Percentiles rank a stretch among this genome's conserved stretches.
Conservation (phyloP, 805 yeast genomes). For the Helenozyma baotianmanensis region DNA sequence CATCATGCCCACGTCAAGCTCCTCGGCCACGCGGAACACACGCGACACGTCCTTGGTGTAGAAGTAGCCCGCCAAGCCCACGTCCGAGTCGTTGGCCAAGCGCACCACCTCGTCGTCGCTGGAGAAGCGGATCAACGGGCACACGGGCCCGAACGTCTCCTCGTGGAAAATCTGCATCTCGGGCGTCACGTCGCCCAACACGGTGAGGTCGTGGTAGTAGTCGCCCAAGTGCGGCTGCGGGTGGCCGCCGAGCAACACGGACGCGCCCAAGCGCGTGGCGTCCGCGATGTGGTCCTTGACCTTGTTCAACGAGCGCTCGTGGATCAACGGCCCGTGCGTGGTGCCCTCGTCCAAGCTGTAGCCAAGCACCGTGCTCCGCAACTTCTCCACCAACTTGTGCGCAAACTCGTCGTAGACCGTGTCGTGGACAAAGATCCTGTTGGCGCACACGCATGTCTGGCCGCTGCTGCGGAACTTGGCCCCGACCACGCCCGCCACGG, state of each 20-base stretch:
- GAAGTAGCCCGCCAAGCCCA: slow-evolving; percentile 77
- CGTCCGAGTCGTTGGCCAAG: slow-evolving; percentile 62
- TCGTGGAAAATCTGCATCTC: slow-evolving; percentile 57
- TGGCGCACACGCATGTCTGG: slow-evolving; percentile 19
- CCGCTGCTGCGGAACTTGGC: slow-evolving; percentile 18
- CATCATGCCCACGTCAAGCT: slow-evolving; percentile 73
- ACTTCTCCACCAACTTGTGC: slow-evolving; percentile 7
- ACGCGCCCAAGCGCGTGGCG: slow-evolving; percentile 65
- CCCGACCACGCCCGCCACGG: slow-evolving; percentile 16
- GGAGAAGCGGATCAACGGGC: slow-evolving; percentile 61
- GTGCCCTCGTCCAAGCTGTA: slow-evolving; percentile 53
- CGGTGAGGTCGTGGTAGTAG: slow-evolving; percentile 63
- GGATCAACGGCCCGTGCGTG: slow-evolving; percentile 77
- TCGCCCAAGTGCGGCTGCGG: slow-evolving; percentile 53
- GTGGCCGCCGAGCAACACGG: slow-evolving; percentile 57
- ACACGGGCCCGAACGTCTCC: slow-evolving; percentile 81
- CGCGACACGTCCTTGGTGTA: slow-evolving; percentile 53
- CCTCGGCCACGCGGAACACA: slow-evolving; percentile 60
- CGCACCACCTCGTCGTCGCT: slow-evolving; percentile 60
- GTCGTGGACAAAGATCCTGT: slow-evolving; percentile 18
- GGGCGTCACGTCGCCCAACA: slow-evolving; percentile 54
- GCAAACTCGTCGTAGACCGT: slow-evolving; percentile 14
- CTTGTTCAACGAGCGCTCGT: slow-evolving; percentile 55
- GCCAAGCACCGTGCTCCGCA: slow-evolving; percentile 47
- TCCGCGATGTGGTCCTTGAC: slow-evolving; percentile 61